These are phyloP conservation scores for Coelastrella sp. DNA, from an alignment of 139 green algal species.

Conservation along the genomic window DNA sequence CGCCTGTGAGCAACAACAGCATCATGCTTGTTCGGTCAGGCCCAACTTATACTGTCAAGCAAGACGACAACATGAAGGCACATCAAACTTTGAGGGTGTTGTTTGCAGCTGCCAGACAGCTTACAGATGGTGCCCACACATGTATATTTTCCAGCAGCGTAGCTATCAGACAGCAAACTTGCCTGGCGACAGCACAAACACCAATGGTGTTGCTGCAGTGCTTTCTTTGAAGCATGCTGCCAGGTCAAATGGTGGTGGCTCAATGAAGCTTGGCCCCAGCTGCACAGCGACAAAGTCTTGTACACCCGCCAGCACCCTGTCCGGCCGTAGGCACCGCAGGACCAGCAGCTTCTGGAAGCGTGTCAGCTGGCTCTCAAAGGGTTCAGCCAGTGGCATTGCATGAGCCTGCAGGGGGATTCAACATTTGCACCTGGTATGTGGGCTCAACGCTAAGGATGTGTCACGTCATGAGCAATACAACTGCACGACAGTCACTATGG, in stretches of 20 bases:
- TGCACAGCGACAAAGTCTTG: constrained; percentile 74
- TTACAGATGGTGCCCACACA: no score
- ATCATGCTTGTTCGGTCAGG: background rate
- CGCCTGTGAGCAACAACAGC: constrained; percentile 54
- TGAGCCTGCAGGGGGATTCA: constrained; percentile 62
- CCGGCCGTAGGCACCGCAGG: constrained; percentile 78
- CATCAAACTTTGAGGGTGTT: no score
- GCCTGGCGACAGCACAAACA: constrained; percentile 85
- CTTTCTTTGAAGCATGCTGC: constrained; percentile 75
- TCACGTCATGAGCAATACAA: no score
- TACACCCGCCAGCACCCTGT: constrained; percentile 79
- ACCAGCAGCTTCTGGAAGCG: constrained; percentile 79
- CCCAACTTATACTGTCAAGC: no score
- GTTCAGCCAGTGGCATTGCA: constrained; percentile 63
- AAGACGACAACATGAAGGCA: no score
- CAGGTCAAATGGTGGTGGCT: constrained; percentile 88
- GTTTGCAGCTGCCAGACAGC: no score
- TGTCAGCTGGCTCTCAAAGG: constrained; percentile 69
- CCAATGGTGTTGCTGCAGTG: constrained; percentile 74
- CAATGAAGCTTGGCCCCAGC: constrained; percentile 80
- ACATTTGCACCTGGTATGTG: background rate
- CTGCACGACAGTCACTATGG: no score
- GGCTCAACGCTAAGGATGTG: background rate
- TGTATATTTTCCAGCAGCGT: no score
- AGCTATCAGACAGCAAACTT: background rate